These are phyloP conservation scores for Halenospora varia DNA, from an alignment of 495 filamentous ascomycete genomes.

Conservation along the genomic window DNA sequence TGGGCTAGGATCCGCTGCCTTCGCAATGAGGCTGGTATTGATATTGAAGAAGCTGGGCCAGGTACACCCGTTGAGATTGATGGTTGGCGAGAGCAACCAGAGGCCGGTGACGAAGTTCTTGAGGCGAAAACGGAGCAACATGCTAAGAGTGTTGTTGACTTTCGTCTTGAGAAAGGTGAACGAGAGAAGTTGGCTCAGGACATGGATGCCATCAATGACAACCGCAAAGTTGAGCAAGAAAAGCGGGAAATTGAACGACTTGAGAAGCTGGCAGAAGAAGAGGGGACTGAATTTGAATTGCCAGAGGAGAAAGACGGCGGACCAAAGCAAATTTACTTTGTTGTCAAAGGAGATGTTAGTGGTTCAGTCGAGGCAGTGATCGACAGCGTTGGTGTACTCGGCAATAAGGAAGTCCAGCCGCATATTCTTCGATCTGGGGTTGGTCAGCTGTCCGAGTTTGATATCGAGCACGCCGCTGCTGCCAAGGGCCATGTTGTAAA, in stretches of 20 bases:
- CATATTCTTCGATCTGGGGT: slow-evolving; percentile 73
- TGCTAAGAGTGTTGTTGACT: slow-evolving; percentile 77
- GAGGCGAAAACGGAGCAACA: slow-evolving; percentile 74
- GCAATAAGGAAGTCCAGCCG: slow-evolving; percentile 76
- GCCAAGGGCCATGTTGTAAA: slow-evolving; percentile 70
- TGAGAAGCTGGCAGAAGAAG: slow-evolving; percentile 29
- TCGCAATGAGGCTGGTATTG: slow-evolving; percentile 76
- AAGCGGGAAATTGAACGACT: slow-evolving; percentile 48
- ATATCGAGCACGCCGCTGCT: slow-evolving; percentile 79
- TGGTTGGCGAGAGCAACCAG: slow-evolving; percentile 88
- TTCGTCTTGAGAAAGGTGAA: slow-evolving; percentile 62
- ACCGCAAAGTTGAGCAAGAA: slow-evolving; percentile 58
- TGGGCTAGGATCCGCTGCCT: slow-evolving; percentile 81
- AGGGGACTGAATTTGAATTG: slow-evolving; percentile 20
- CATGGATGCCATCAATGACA: slow-evolving; percentile 71
- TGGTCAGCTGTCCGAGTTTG: slow-evolving; percentile 77
- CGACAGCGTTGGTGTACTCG: slow-evolving; percentile 66
- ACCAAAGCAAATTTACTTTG: slow-evolving; percentile 67
- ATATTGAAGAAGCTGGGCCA: slow-evolving; percentile 71
- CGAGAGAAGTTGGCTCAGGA: slow-evolving; percentile 57
- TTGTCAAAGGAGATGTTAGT: slow-evolving; percentile 89
- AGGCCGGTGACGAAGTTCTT: slow-evolving; percentile 84
- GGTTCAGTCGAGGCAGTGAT: slow-evolving; percentile 90
- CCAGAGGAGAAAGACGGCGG: slow-evolving; percentile 38
- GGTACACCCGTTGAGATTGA: slow-evolving; percentile 89